These are phyloP conservation scores for Wilcoxina mikolae DNA, from an alignment of 495 filamentous ascomycete genomes.

Conservation along the genomic window DNA sequence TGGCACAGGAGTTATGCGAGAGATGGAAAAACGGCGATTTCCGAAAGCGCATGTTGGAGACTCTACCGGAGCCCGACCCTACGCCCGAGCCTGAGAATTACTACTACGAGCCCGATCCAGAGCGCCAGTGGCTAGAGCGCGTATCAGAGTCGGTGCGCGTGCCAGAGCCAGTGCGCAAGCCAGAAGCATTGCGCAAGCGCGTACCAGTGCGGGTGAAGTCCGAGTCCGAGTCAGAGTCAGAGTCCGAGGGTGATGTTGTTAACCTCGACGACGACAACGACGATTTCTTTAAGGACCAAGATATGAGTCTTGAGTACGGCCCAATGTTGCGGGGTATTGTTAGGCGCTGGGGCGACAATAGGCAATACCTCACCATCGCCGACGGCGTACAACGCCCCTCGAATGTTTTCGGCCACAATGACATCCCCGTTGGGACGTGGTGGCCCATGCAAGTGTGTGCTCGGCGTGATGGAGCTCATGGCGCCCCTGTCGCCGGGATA, in stretches of 20 bases:
- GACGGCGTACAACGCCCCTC: constrained; percentile 8
- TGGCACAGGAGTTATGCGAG: neutral
- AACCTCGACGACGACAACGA: neutral
- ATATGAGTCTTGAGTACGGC: constrained; percentile 32
- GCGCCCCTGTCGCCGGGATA: constrained; percentile 34
- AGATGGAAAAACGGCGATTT: neutral
- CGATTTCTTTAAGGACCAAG: constrained; percentile 5
- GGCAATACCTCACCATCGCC: constrained; percentile 22
- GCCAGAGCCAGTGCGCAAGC: too few species aligned
- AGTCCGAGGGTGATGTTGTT: neutral
- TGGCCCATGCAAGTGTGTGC: constrained; percentile 36
- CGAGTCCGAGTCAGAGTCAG: neutral
- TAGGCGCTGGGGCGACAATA: too few species aligned
- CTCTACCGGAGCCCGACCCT: too few species aligned
- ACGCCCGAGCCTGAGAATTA: too few species aligned
- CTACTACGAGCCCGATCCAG: too few species aligned
- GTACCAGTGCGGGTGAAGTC: neutral
- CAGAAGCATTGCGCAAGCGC: too few species aligned
- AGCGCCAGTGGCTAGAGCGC: too few species aligned
- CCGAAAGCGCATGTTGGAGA: too few species aligned
- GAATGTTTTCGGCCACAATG: constrained; percentile 36
- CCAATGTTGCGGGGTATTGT: constrained; percentile 2
- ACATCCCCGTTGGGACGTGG: constrained; percentile 35
- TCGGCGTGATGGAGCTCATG: constrained; percentile 38
- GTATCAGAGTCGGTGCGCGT: too few species aligned